Percentiles rank a stretch among this genome's conserved stretches.
phyloP scores from a whole-genome alignment of 2,329 filamentous ascomycete genomes.

The Tolypocladium cylindrosporum region DNA sequence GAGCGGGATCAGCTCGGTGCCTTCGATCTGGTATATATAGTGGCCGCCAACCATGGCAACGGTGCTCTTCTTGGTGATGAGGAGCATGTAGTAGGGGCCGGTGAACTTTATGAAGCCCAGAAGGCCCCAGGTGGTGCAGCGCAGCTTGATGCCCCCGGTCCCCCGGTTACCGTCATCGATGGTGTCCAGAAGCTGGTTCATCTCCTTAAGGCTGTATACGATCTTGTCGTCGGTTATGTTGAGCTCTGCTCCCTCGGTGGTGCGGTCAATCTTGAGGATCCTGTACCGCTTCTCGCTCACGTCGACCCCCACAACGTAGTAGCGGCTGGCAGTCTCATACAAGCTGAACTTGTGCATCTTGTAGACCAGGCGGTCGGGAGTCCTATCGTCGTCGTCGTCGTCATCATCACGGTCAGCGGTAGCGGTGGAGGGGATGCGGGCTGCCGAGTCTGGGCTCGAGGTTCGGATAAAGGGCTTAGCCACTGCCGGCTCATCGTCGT shows the following conservation, averaged over 20 bases:
- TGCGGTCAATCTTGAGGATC: constrained; percentile 91
- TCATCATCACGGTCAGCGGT: constrained; percentile 3
- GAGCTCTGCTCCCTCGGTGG: constrained; percentile 64
- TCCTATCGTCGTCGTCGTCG: constrained; percentile 18
- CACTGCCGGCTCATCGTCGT: constrained; percentile 48
- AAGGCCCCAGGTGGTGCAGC: constrained; percentile 86
- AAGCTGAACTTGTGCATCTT: constrained; percentile 96
- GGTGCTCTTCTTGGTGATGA: constrained; percentile 92
- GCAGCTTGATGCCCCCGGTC: constrained; percentile 80
- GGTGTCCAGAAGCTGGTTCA: constrained; percentile 84
- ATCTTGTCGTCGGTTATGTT: constrained; percentile 90
- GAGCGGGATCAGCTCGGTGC: constrained; percentile 81
- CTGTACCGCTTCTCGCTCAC: constrained; percentile 81
- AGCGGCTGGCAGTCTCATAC: constrained; percentile 88
- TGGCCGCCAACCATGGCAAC: constrained; percentile 95
- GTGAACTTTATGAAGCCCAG: constrained; percentile 95
- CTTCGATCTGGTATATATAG: constrained; percentile 91
- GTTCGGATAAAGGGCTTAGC: constrained; percentile 48
- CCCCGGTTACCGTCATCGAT: constrained; percentile 92
- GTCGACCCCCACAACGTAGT: constrained; percentile 90
- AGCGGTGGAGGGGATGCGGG: constrained; percentile 10
- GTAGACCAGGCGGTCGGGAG: constrained; percentile 32
- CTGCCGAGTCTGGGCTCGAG: constrained; percentile 37
- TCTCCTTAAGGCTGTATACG: constrained; percentile 83
- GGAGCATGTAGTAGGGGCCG: constrained; percentile 90